Evolutionary conservation across 495 filamentous ascomycete genomes (phyloP), one percentile per base, ranked within the genome.

Genomic region (Xylaria sp.): DNA sequence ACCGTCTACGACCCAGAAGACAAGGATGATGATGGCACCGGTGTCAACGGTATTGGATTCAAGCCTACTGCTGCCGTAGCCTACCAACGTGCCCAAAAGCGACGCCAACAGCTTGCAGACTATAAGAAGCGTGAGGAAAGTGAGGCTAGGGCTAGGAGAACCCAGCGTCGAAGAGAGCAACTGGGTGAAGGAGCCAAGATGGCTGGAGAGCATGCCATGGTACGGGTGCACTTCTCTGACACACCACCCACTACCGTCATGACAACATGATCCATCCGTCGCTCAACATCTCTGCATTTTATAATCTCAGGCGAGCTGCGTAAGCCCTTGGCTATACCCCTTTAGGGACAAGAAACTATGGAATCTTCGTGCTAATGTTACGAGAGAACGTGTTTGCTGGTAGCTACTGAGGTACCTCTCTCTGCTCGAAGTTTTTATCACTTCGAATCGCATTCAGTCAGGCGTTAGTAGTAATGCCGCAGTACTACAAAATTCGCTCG

Each of bases 11-110:
- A 92, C 72, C 90, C 90, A 3, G 85, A 85, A 40, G 92, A 93
- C 77, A 90, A 90, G 48, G 88, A 86, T 67, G 92, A 93, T 72
- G 92, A 94, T 79, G 92, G 92, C 33, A 92, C 92, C 44, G 92
- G 92, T 46, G 93, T 94, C 72, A 93, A 97, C 79, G 95, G 95
- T 17, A 91, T 98, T 75, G 95, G 95, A 1, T 98, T 97, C 80
- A 91, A 89, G 72, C 95, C 95, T 0, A 98, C 94, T 11, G 87
- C 94, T 21, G 92, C 92, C 41, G 89, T 94, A 40, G 95, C 93
- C 1, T 90, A 93, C 79, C 89, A 89, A 33, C 85, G 95, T 67
- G 85, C 88, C 8, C 88, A 94, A 78, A 92, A 89, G 78, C 86
- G 95, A 70, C 87, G 89, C 75, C 90, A 92, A 80, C 95, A 98